Percentiles rank a stretch among this genome's conserved stretches.
phyloP scores from a whole-genome alignment of 2,329 filamentous ascomycete genomes.

The Colletotrichum cereale region DNA sequence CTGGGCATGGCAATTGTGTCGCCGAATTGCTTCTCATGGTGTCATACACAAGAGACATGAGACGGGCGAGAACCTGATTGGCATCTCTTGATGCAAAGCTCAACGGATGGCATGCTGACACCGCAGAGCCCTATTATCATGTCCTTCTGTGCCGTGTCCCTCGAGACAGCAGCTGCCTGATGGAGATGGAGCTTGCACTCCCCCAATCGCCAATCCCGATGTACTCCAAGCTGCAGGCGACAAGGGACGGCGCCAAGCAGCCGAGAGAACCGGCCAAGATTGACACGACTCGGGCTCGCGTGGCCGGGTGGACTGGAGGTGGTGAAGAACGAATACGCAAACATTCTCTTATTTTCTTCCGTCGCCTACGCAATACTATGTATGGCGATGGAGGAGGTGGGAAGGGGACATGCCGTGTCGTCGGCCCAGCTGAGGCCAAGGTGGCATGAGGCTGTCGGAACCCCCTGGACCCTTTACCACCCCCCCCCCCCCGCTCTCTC shows the following conservation, averaged over 20 bases:
- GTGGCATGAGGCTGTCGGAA: slow-evolving; percentile 15
- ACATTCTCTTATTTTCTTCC: background rate
- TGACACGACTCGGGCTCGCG: background rate
- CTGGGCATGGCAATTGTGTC: background rate
- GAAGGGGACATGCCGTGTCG: slow-evolving; percentile 7
- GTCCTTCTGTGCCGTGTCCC: background rate
- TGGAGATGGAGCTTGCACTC: background rate
- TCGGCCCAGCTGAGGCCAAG: slow-evolving; percentile 20
- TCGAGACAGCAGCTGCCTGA: background rate
- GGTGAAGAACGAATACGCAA: background rate
- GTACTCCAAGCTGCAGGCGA: background rate
- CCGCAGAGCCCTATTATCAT: background rate
- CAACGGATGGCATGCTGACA: background rate
- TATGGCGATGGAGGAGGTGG: background rate
- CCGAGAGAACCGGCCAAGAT: background rate
- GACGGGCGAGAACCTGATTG: background rate
- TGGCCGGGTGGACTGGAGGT: background rate
- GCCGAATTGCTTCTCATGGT: background rate
- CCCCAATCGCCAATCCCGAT: background rate
- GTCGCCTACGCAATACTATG: too few relatives aligned
- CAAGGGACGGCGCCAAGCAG: background rate
- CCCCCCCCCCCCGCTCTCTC: background rate
- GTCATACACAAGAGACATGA: background rate
- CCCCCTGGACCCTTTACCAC: slow-evolving; percentile 5
- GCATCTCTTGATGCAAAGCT: background rate